phyloP scores from a whole-genome alignment of 2,329 filamentous ascomycete genomes.

The Xylaria sp. region DNA sequence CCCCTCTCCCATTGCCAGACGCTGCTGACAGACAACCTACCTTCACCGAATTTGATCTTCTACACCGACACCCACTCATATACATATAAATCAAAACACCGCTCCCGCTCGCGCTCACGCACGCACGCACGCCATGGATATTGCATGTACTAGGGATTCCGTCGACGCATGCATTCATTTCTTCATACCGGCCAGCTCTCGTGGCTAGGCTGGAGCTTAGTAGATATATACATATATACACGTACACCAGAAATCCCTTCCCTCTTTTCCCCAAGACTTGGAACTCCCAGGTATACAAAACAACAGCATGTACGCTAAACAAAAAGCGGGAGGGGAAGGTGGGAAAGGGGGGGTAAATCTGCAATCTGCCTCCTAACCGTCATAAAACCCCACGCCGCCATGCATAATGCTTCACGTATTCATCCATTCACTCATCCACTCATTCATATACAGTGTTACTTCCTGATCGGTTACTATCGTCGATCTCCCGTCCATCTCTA shows the following conservation, averaged over 20 bases:
- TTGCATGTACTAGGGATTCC: background rate
- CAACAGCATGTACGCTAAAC: background rate
- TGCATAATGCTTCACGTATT: background rate
- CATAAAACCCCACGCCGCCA: background rate
- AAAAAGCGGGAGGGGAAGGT: too few relatives aligned
- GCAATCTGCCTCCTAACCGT: background rate
- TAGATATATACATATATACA: background rate
- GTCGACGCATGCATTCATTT: background rate
- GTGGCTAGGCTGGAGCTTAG: background rate
- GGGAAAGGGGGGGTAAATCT: background rate
- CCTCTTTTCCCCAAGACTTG: too few relatives aligned
- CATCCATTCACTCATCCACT: too few relatives aligned
- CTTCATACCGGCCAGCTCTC: background rate
- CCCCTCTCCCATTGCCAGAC: too few relatives aligned
- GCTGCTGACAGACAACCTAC: too few relatives aligned
- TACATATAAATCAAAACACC: too few relatives aligned
- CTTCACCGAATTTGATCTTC: too few relatives aligned
- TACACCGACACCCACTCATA: too few relatives aligned
- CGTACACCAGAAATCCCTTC: background rate
- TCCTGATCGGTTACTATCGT: background rate
- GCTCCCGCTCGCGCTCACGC: background rate
- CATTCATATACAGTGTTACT: background rate
- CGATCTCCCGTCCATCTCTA: constrained; percentile 21
- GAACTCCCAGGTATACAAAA: background rate
- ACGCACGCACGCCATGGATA: background rate